Evolutionary conservation across 345 rosid genomes (phyloP).

Genomic region (Pelargonium nanum): DNA sequence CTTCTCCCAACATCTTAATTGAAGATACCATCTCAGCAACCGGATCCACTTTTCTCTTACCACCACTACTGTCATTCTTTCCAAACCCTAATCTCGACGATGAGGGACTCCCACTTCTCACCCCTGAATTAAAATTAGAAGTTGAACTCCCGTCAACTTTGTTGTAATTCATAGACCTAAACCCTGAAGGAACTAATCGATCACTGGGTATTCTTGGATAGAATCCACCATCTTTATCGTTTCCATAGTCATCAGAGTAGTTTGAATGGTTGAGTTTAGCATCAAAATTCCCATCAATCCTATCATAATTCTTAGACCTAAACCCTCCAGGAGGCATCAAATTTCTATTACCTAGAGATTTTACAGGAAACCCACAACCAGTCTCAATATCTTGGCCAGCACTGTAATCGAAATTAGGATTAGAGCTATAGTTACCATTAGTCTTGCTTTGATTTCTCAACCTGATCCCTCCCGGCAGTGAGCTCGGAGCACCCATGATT

Average conservation of each 20-base stretch:
- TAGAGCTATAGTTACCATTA: slow-evolving; percentile 18
- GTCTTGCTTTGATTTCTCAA: not conserved
- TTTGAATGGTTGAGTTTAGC: slow-evolving; percentile 18
- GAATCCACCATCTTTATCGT: slow-evolving; percentile 19
- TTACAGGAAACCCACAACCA: slow-evolving; percentile 37
- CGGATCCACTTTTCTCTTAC: slow-evolving; percentile 32
- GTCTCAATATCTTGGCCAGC: slow-evolving; percentile 1
- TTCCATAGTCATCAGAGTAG: slow-evolving; percentile 20
- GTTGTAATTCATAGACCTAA: slow-evolving; percentile 10
- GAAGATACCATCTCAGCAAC: slow-evolving; percentile 48
- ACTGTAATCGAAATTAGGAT: slow-evolving; percentile 14
- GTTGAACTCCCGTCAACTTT: not conserved
- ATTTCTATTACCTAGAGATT: slow-evolving; percentile 37
- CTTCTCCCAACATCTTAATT: slow-evolving; percentile 35
- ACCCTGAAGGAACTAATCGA: slow-evolving; percentile 10
- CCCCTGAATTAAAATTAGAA: slow-evolving; percentile 6
- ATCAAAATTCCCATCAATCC: slow-evolving; percentile 22
- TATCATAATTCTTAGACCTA: slow-evolving; percentile 23
- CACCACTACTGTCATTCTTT: slow-evolving; percentile 19
- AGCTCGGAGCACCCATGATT: not conserved
- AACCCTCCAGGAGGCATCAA: slow-evolving; percentile 18
- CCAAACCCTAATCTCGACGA: slow-evolving; percentile 23
- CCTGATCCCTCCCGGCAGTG: not conserved
- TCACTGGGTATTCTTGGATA: slow-evolving; percentile 8
- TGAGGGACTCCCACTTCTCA: slow-evolving; percentile 24